Conservation (phyloP, 495 filamentous ascomycete genomes). For the Penicillium canariense region DNA sequence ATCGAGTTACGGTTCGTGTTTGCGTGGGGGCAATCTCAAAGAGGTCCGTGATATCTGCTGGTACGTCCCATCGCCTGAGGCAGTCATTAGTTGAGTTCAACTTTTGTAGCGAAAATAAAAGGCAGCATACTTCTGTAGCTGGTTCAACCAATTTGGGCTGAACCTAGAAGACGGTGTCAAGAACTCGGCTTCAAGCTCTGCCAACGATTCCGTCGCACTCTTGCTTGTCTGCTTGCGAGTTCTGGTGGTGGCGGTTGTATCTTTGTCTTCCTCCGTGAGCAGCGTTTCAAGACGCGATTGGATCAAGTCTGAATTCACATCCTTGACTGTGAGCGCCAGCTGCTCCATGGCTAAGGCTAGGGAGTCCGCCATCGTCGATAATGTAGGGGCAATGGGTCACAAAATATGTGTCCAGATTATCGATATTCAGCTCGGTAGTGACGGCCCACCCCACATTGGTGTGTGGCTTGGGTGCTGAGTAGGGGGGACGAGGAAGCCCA, state of each 20-base stretch:
- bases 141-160: constrained; percentile 79
- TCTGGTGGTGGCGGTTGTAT: constrained; percentile 27
- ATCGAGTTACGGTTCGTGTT: constrained; percentile 87
- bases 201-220: constrained; percentile 57
- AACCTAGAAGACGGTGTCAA: constrained; percentile 75
- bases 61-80: constrained; percentile 73
- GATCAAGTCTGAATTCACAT: constrained; percentile 25
- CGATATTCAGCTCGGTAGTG: constrained; percentile 4
- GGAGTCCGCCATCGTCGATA: constrained; percentile 20
- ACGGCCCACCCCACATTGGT: constrained; percentile 8
- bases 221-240: constrained; percentile 54
- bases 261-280: constrained; percentile 36
- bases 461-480: constrained; percentile 1
- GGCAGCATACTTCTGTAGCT: constrained; percentile 68
- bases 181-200: constrained; percentile 72
- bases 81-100: constrained; percentile 17
- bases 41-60: constrained; percentile 71
- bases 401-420: neutral
- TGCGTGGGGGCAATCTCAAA: constrained; percentile 89
- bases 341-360: constrained; percentile 31
- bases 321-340: constrained; percentile 27
- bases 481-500: neutral
- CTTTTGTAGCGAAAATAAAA: neutral
- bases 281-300: constrained; percentile 21
- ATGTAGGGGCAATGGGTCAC: neutral